These are phyloP conservation scores for Umbelopsis ramanniana DNA, from an alignment of 192 early-diverging fungal genomes.

Conservation along the genomic window DNA sequence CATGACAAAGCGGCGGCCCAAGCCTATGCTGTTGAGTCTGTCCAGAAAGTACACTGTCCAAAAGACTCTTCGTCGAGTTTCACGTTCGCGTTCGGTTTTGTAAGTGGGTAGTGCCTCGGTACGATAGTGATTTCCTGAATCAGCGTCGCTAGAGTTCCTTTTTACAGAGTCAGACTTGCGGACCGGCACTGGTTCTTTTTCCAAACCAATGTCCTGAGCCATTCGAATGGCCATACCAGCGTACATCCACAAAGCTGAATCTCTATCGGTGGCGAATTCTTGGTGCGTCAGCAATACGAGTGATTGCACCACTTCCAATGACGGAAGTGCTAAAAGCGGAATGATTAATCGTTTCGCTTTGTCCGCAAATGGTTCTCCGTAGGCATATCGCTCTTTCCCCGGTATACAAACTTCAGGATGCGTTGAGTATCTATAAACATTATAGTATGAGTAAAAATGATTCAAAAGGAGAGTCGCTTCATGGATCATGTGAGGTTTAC, in stretches of 20 bases:
- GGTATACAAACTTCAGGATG: slow-evolving; percentile 14
- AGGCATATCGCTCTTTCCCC: slow-evolving; percentile 17
- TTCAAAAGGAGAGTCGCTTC: not conserved
- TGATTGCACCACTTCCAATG: slow-evolving; percentile 9
- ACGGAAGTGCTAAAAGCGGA: slow-evolving; percentile 3
- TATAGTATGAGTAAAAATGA: not conserved
- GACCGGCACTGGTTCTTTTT: slow-evolving; percentile 5
- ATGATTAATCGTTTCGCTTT: slow-evolving; percentile 6
- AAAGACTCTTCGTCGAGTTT: slow-evolving; percentile 13
- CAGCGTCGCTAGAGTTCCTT: not conserved
- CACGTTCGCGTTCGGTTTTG: slow-evolving; percentile 10
- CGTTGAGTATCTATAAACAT: slow-evolving; percentile 7
- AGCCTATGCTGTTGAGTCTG: not conserved
- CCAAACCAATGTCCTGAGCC: slow-evolving; percentile 8
- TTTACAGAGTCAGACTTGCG: not conserved
- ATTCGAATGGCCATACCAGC: slow-evolving; percentile 13
- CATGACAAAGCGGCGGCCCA: slow-evolving; percentile 15
- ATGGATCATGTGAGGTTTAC: not conserved
- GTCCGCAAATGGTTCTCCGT: slow-evolving; percentile 18
- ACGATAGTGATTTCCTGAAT: not conserved
- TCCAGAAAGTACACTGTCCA: slow-evolving; percentile 14
- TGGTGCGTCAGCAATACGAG: slow-evolving; percentile 4
- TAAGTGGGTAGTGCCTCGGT: not conserved
- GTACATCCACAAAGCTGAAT: slow-evolving; percentile 12
- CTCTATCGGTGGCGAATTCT: slow-evolving; percentile 12